These are phyloP conservation scores for Thermothielavioides terrestris DNA, from an alignment of 495 filamentous ascomycete genomes.

Conservation along the genomic window DNA sequence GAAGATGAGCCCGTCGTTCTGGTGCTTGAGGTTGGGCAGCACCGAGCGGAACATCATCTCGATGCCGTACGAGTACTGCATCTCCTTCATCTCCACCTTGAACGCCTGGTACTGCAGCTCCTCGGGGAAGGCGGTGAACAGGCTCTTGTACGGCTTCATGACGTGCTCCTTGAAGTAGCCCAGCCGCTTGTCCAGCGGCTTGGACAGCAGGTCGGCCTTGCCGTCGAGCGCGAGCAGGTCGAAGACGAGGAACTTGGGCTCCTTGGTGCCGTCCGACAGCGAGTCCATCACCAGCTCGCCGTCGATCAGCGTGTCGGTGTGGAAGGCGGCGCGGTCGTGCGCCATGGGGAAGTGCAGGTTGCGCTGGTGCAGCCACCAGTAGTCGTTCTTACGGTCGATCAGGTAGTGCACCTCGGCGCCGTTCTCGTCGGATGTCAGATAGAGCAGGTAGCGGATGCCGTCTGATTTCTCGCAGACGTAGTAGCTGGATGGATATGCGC, in stretches of 20 bases:
- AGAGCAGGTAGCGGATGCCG: constrained; percentile 89
- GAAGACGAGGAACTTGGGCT: constrained; percentile 82
- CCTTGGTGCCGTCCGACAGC: constrained; percentile 47
- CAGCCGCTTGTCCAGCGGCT: constrained; percentile 72
- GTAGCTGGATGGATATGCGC: constrained; percentile 45
- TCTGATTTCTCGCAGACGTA: constrained; percentile 98
- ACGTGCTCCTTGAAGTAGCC: constrained; percentile 76
- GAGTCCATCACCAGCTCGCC: constrained; percentile 86
- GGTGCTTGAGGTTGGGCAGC: constrained; percentile 75
- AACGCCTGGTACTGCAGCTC: constrained; percentile 67
- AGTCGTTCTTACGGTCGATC: constrained; percentile 96
- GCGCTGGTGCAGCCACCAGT: constrained; percentile 61
- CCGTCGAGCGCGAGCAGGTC: constrained; percentile 82
- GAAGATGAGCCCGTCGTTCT: constrained; percentile 95
- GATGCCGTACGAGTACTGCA: constrained; percentile 79
- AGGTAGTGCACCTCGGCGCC: constrained; percentile 58
- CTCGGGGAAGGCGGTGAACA: constrained; percentile 59
- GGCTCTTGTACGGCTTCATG: constrained; percentile 65
- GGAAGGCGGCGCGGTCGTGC: constrained; percentile 54
- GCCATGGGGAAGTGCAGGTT: constrained; percentile 72
- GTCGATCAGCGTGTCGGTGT: constrained; percentile 76
- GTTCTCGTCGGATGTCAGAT: constrained; percentile 56
- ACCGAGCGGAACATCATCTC: constrained; percentile 84
- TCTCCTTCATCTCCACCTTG: constrained; percentile 72
- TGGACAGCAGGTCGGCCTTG: constrained; percentile 62